Evolutionary conservation across 331 rosid genomes (phyloP).

Genomic region (Acacia pycnantha): DNA sequence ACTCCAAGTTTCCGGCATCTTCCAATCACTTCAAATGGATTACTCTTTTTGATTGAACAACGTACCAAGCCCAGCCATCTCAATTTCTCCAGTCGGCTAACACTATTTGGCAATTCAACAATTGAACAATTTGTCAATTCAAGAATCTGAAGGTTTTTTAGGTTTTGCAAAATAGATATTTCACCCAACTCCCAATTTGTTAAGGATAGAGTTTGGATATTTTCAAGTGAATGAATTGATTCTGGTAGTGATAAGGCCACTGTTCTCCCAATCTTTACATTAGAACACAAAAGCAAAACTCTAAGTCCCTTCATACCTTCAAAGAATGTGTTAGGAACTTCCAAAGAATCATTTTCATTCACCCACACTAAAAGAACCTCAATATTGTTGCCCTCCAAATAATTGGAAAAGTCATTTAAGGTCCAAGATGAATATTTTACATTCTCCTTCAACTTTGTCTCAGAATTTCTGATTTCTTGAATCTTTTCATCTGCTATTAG

Average conservation of each 20-base stretch:
- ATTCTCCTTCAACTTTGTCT: background rate
- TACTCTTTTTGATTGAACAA: background rate
- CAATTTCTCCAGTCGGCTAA: background rate
- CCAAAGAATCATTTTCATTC: background rate
- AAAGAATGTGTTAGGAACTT: background rate
- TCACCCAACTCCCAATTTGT: background rate
- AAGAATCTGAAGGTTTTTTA: background rate
- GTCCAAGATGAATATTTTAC: background rate
- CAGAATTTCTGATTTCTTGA: background rate
- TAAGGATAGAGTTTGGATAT: background rate
- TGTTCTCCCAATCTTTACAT: rapidly evolving
- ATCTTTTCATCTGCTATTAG: too few species aligned
- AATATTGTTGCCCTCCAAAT: background rate
- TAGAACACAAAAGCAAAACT: conserved; percentile 23
- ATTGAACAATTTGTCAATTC: background rate
- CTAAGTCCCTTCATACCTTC: conserved; percentile 1
- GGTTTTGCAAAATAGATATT: conserved; percentile 2
- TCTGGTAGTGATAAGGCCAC: background rate
- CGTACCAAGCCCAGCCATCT: background rate
- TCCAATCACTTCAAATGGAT: background rate
- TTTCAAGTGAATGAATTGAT: background rate
- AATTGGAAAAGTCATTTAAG: background rate
- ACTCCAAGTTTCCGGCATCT: conserved; percentile 12
- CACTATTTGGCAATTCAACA: background rate
- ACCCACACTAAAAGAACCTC: conserved; percentile 1